Percentiles rank a stretch among this genome's conserved stretches.
Conservation (phyloP, 352 stramenopile genomes). For the Globisporangium viniferum region DNA sequence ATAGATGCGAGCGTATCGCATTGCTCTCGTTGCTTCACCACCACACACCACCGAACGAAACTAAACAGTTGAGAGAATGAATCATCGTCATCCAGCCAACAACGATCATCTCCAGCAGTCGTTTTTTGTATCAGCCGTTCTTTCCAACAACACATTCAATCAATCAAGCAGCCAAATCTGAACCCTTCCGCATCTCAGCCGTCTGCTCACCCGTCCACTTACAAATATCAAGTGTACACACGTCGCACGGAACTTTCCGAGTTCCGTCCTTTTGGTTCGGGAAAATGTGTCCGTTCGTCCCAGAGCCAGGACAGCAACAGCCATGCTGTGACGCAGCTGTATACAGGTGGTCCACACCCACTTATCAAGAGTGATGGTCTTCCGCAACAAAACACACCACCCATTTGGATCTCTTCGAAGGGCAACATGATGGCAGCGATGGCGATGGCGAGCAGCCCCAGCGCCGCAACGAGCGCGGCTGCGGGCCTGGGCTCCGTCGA, state of each 20-base stretch:
- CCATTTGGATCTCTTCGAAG: conserved; percentile 1
- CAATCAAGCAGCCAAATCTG: background rate
- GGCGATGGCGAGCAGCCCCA: background rate
- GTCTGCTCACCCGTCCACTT: conserved; percentile 3
- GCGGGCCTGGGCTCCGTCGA: conserved; percentile 40
- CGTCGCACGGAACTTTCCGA: conserved; percentile 23
- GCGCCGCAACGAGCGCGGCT: background rate
- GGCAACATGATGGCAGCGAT: background rate
- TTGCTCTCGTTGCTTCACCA: background rate
- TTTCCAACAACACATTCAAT: background rate
- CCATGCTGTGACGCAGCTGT: background rate
- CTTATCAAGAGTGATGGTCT: background rate
- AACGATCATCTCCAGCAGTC: background rate
- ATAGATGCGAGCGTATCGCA: background rate
- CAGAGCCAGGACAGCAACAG: background rate
- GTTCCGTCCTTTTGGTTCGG: background rate
- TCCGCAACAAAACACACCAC: background rate
- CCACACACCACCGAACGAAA: background rate
- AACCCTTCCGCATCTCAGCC: background rate
- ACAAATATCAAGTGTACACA: conserved; percentile 21
- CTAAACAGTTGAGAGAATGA: background rate
- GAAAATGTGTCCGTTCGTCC: conserved; percentile 1
- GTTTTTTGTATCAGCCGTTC: background rate
- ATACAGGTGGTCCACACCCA: background rate
- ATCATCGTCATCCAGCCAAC: background rate